These are phyloP conservation scores for Ganoderma multipileum DNA, from an alignment of 1,284 basidiomycete species.

Conservation along the genomic window DNA sequence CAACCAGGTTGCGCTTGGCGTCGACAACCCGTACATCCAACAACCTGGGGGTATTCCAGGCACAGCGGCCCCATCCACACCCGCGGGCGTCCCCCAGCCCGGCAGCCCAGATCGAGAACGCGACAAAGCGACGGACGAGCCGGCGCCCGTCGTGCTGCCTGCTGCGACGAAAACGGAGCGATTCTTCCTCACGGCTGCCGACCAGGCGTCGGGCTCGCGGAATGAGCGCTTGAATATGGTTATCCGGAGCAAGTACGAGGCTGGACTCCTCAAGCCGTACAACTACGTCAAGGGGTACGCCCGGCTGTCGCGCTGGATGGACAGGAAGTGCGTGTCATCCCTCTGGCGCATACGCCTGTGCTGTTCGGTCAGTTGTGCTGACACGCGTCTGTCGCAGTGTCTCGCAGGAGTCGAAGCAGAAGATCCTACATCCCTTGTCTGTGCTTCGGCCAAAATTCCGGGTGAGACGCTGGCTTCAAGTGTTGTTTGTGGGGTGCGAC, in stretches of 20 bases:
- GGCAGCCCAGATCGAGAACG: conserved; percentile 27
- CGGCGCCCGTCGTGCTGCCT: conserved; percentile 57
- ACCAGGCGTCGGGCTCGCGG: conserved; percentile 91
- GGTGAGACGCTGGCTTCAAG: conserved; percentile 47
- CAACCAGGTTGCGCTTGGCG: conserved; percentile 36
- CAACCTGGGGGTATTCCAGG: conserved; percentile 19
- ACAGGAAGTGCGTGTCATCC: conserved; percentile 70
- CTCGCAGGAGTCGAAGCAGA: conserved; percentile 88
- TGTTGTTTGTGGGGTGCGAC: conserved; percentile 16
- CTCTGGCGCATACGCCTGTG: background rate
- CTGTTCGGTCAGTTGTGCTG: background rate
- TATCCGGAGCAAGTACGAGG: conserved; percentile 97
- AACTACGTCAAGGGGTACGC: conserved; percentile 97
- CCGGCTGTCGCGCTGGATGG: conserved; percentile 93
- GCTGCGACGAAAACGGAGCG: conserved; percentile 82
- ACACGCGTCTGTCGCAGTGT: conserved; percentile 55
- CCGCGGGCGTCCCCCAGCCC: conserved; percentile 23
- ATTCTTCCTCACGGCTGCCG: conserved; percentile 94
- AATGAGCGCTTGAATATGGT: conserved; percentile 92
- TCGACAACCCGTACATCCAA: conserved; percentile 39
- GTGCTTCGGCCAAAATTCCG: conserved; percentile 94
- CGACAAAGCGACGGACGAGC: conserved; percentile 39
- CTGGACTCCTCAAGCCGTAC: conserved; percentile 93
- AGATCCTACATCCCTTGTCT: conserved; percentile 89
- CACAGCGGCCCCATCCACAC: conserved; percentile 9